Base-by-base conservation (phyloP, 1,284 basidiomycete species). In the Cryptococcus sp. region DNA sequence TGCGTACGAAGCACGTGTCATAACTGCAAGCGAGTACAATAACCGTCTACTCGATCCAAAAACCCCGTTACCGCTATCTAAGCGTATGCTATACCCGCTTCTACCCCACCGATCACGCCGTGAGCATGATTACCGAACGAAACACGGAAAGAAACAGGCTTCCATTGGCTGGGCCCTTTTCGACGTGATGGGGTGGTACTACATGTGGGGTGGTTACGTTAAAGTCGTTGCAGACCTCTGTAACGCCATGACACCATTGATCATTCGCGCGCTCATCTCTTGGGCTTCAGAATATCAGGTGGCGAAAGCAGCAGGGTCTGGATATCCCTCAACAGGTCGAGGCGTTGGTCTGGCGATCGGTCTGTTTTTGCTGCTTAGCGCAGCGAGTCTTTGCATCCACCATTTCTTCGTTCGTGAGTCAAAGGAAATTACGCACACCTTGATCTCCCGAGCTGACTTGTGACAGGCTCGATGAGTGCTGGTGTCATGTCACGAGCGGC, bases 401-500 rank as follows among this genome's bases (percentile, higher is more conserved):
- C 91, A 93, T 65, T 93, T 89, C 78, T 81, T 81, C 69, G 50
- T 68, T 45, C 69, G 72, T 75, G 63, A 69, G 56, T 63, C 34
- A 17, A 19, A 46, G 17, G 17, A 16, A 34, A 13, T 38, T 16
- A 37, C 20, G 5, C 22, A 23, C 22, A 40, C 46, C 20, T 46
- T 46, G 19, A 22, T 65, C 64, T 58, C 8, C 16, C 26, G 2
- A 40, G 48, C 26, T 17, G 44, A 34, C 17, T 41, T 48, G 26
- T 23, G 29, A 8, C 34, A 67, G 83, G 88, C 25, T 81, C 83
- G 25, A 83, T 85, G 43, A 84, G 85, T 0, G 84, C 85, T 3
- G 91, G 91, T 54, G 91, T 96, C 10, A 83, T 95, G 20, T 73
- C 91, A 4, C 87, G 93, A 46, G 87, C 88, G 3, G 93, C 92